Evolutionary conservation across 176 grass and related monocot species (phyloP).

Genomic region (Thalia dealbata): DNA sequence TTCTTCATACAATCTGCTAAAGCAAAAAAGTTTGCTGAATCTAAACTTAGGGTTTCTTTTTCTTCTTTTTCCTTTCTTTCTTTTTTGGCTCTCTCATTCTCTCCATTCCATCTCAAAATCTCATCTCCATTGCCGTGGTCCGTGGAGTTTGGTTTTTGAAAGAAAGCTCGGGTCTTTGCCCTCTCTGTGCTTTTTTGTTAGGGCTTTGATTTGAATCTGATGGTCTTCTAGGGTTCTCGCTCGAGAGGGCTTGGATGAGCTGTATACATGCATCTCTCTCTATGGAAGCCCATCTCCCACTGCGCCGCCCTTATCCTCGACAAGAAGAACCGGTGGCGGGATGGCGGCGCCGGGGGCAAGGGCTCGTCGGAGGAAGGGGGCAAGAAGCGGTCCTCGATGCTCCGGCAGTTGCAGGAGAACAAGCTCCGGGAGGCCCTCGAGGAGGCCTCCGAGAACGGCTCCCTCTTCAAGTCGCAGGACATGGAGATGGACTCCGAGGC

Average conservation of each 20-base stretch:
- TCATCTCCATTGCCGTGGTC: background rate
- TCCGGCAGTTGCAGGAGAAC: conserved; percentile 76
- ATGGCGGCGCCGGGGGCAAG: conserved; percentile 34
- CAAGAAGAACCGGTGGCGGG: conserved; percentile 37
- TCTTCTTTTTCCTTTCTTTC: background rate
- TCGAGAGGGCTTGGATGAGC: background rate
- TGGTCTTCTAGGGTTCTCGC: conserved; percentile 21
- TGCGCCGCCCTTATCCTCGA: conserved; percentile 80
- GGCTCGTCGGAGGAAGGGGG: conserved; percentile 20
- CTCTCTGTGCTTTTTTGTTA: conserved; percentile 6
- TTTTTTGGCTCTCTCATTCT: background rate
- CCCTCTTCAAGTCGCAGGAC: conserved; percentile 73
- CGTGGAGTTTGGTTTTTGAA: background rate
- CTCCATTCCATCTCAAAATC: background rate
- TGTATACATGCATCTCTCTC: conserved; percentile 74
- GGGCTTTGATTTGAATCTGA: conserved; percentile 21
- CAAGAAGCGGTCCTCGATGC: conserved; percentile 39
- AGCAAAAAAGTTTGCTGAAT: conserved; percentile 11
- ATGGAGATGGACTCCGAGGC: conserved; percentile 38
- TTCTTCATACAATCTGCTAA: background rate
- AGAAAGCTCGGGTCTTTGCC: background rate
- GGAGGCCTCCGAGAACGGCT: conserved; percentile 91
- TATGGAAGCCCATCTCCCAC: conserved; percentile 95
- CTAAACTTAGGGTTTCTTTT: background rate
- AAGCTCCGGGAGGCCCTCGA: conserved; percentile 92